A percentile compares a stretch with the other conserved stretches of the same genome.
phyloP scores from a whole-genome alignment of 208 protist species.

The Acanthamoeba triangularis region DNA sequence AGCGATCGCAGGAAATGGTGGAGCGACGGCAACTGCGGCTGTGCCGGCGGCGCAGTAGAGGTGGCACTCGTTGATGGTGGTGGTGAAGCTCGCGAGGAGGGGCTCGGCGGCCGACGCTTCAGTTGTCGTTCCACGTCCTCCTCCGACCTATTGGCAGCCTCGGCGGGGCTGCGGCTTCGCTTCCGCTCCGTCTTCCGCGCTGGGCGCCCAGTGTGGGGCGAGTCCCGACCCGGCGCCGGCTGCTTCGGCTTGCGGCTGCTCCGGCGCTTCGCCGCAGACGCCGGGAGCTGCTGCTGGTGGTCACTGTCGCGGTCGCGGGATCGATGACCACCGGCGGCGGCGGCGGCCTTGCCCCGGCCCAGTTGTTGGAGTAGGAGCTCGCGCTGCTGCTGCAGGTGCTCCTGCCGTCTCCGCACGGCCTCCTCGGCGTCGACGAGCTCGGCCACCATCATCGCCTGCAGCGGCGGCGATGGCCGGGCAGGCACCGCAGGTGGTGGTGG shows the following conservation, averaged over 20 bases:
- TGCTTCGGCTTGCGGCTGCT: neutral
- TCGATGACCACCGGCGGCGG: neutral
- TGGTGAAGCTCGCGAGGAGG: too few relatives aligned
- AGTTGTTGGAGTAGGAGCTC: neutral
- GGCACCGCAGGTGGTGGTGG: neutral
- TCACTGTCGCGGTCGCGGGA: neutral
- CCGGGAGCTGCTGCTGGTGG: neutral
- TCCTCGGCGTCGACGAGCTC: neutral
- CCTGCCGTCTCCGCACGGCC: neutral
- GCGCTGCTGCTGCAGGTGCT: constrained; percentile 39
- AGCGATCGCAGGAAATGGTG: neutral
- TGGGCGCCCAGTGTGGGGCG: too few relatives aligned
- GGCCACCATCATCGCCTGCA: neutral
- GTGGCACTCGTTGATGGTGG: too few relatives aligned
- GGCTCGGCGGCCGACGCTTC: too few relatives aligned
- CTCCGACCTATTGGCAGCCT: too few relatives aligned
- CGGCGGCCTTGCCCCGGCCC: neutral
- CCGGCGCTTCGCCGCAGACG: neutral
- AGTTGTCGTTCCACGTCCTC: too few relatives aligned
- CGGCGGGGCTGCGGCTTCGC: too few relatives aligned
- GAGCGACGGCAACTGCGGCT: neutral
- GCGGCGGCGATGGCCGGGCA: neutral
- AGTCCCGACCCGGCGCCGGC: too few relatives aligned
- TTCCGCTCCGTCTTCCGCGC: too few relatives aligned
- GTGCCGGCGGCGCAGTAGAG: neutral